Base-by-base conservation (phyloP, 805 yeast species). In the Yarrowia sp. region DNA sequence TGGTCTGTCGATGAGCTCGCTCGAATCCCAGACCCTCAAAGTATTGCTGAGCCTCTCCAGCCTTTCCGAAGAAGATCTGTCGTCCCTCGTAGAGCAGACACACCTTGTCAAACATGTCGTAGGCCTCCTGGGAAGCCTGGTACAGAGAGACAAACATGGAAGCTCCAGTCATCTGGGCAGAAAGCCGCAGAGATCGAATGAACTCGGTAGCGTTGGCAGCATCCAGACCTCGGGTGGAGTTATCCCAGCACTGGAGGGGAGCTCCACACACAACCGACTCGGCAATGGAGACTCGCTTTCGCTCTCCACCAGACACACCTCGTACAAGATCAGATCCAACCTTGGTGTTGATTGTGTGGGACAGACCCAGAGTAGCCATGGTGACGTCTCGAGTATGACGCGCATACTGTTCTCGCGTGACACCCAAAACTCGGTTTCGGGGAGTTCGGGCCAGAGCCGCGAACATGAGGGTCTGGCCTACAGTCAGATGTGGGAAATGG, bases 231-330 rank as follows among this genome's bases (percentile, higher is more conserved):
- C 90, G 82, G 17, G 91, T 87, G 30, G 90, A 87, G 72, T 87
- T 87, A 78, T 87, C 91, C 85, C 87, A 87, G 70, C 89, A 85
- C 71, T 81, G 86, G 24, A 86, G 79, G 8, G 85, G 78, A 9
- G 84, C 87, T 66, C 84, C 80, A 73, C 68, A 66, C 13, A 61
- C 52, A n/a, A 49, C 46, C 1, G 85, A 89, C 76, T 87, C 91
- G 3, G 88, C 90, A 72, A 87, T 83, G 4, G 90, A 86, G 30
- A 87, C 90, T 79, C 91, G 85, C 78, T 87, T 87, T 72, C 91
- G 79, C 78, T 87, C 89, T 78, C 91, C 91, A 73, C 91, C 91
- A 42, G 90, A 86, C 55, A 87, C 86, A 76, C 91, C 91, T 76
- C 90, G 81, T 17, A 87, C 85, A 68, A 83, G 84, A 75, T 87